These are phyloP conservation scores for Epichloe festucae DNA, from an alignment of 2,329 filamentous ascomycete species.

Conservation along the genomic window DNA sequence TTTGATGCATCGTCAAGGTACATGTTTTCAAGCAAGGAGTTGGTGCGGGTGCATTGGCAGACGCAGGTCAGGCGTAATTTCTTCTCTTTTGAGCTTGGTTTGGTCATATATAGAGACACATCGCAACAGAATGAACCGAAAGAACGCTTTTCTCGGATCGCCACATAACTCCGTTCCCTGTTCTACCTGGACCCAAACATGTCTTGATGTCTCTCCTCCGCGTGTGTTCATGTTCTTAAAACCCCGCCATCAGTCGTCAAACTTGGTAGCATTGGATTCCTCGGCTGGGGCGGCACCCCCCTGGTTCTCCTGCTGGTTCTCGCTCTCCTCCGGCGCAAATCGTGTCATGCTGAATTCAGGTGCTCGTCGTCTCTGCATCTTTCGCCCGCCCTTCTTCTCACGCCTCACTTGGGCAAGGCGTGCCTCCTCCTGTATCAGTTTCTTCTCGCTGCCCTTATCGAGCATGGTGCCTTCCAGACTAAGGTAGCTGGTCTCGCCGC, in stretches of 20 bases:
- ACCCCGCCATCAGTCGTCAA: not conserved
- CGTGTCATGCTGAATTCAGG: conserved; percentile 46
- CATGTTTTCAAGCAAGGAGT: not conserved
- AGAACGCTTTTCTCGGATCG: conserved; percentile 1
- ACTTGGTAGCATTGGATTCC: conserved; percentile 8
- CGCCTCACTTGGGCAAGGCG: conserved; percentile 25
- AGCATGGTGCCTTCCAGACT: conserved; percentile 85
- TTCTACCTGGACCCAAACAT: not conserved
- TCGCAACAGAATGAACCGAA: not conserved
- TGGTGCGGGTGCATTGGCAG: not conserved
- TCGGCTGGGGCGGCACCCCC: conserved; percentile 11
- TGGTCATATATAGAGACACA: not conserved
- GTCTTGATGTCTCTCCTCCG: not conserved
- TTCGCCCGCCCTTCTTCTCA: conserved; percentile 21
- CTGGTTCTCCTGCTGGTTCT: conserved; percentile 11
- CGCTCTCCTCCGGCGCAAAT: conserved; percentile 33
- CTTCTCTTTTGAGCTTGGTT: not conserved
- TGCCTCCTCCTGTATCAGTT: conserved; percentile 32
- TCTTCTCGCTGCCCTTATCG: conserved; percentile 50
- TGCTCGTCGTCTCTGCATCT: conserved; percentile 22
- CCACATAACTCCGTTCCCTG: not conserved
- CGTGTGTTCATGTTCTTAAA: not conserved
- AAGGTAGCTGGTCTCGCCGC: conserved; percentile 64
- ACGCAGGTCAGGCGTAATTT: not conserved
- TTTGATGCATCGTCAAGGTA: not conserved